Base-by-base conservation (phyloP, 441 rosid species). In the Omphalea diandra region DNA sequence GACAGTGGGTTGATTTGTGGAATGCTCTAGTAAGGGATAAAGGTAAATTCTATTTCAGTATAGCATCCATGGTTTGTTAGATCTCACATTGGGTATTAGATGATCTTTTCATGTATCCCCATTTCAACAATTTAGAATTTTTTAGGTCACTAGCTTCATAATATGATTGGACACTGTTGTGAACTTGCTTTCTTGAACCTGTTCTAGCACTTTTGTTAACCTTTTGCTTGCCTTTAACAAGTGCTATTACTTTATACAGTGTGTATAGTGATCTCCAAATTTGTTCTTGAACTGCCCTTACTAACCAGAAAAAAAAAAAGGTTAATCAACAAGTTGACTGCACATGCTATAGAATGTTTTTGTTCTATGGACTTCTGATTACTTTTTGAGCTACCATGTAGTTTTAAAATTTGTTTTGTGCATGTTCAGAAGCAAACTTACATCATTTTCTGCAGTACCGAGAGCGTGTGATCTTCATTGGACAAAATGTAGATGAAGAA, bases 1-100 rank as follows among this genome's bases (percentile, higher is more conserved):
- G 91, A 94, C 96, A 89, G 77, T 87, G 88, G 93, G 89, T 94
- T 75, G 98, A 94, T 83, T 69, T 91, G 66, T 91, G 90, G 93
- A 88, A 89, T 78, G 97, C 91, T 74, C 85, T 91, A 11, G 97
- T 89, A 86, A 74, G 96, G 88, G 24, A 44, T 22, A 36, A 2
- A 46, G 15, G 35, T 56, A 61, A 26, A 68, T 65, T 56, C 44
- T 63, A 32, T 62, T 14, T 2, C 1, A 15, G 32, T 18, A 35
- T 35, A 33, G 63, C 35, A n/a, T 27, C 35, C 11, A 4, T 55
- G 33, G 32, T 55, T 29, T 29, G 29, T 55, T 50, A 12, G 44
- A 9, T 29, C 40, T 18, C 17, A 26, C 29, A 5, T 15, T 14
- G 15, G 22, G 32, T 38, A 54, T 38, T 67, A 61, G 43, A 35